Evolutionary conservation across 257 asterid species (phyloP), one percentile per base, ranked within the genome.

Genomic region (Hygrophila difformis): DNA sequence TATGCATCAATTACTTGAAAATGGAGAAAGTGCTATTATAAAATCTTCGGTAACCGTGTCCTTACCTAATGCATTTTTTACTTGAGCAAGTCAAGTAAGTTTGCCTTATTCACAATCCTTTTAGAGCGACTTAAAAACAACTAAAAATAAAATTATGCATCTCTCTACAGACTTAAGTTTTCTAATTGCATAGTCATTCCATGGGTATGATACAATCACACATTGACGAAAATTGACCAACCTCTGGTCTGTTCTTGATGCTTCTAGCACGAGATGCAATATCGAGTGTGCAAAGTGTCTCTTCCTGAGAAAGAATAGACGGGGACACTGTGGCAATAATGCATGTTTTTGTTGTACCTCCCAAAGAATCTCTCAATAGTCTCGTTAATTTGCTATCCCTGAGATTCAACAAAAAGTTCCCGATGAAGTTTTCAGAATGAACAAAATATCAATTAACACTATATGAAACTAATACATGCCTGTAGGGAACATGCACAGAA

Each of bases 331-430:
- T 79, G 14, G 82, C 85, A 12, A 73, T 76, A 53, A 73, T 68
- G 57, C 92, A 76, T 35, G 82, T 71, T 62, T 70, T 80, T 12
- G 79, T 73, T 44, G 65, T 79, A 28, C 91, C 85, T 44, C 85
- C 91, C 42, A 79, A 59, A 0, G 80, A 76, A 56, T 75, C 82
- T 61, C 81, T 67, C 62, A 79, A 48, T 56, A 79, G 44, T 63
- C 84, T 72, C 41, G 79, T 79, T 57, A 76, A 65, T 65, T 79
- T 79, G 59, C 91, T 79, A 43, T 75, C 85, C 67, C 82, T 73
- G 71, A 49, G 6, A 51, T 20, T 47, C 50, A 33, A 44, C 43
- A 50, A 5, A 55, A 39, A 26, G 12, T 24, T 1, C 23, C 15
- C 40, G 8, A 22, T 48, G 17, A 28, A 53, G 3, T 17, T 49